Base-by-base conservation (phyloP, 495 filamentous ascomycete species). In the Trichocladium uniseriatum region DNA sequence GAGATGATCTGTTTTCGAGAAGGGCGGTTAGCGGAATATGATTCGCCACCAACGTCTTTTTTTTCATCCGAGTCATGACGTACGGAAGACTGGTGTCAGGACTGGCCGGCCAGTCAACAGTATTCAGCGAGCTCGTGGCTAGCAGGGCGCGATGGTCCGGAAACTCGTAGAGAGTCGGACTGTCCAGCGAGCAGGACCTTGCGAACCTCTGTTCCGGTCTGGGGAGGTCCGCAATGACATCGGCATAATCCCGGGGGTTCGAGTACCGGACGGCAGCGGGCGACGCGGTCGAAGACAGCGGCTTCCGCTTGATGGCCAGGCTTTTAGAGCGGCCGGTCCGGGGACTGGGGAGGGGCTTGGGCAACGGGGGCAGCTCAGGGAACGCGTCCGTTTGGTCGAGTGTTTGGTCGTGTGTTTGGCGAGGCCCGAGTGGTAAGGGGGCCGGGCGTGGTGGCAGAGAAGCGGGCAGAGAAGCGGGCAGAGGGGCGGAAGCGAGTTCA, bases 161-260 rank as follows among this genome's bases (percentile, higher is more conserved):
- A 49, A 77, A 77, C 52, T 77, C 75, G 66, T 78, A 76, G 43
- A 79, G 66, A 6, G 74, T 78, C 45, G 75, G 76, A 49, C 76
- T 78, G 54, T 79, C 76, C 38, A 76, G 56, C 9, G 75, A 73
- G 58, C 59, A 73, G 20, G 72, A 71, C 35, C 75, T 63, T n/a
- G 66, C 65, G 44, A 73, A 74, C 22, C 69, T 55, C 34, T 69
- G 68, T 38, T 76, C 73, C 7, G 76, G 74, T 22, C 60, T 56
- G 24, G 67, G 63, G 9, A 71, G 55, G 39, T 62, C 60, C 15
- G 59, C 53, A 19, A 58, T 43, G 29, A 56, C 44, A 20, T 67
- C 65, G 15, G 73, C 60, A 39, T 69, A 65, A n/a, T 67, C 62
- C 11, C 71, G 66, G 18, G 35, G n/a, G n/a, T n/a, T 50, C 31